Conservation (phyloP, 164 flowering plant genomes). For the Magnolia kwangsiensis region DNA sequence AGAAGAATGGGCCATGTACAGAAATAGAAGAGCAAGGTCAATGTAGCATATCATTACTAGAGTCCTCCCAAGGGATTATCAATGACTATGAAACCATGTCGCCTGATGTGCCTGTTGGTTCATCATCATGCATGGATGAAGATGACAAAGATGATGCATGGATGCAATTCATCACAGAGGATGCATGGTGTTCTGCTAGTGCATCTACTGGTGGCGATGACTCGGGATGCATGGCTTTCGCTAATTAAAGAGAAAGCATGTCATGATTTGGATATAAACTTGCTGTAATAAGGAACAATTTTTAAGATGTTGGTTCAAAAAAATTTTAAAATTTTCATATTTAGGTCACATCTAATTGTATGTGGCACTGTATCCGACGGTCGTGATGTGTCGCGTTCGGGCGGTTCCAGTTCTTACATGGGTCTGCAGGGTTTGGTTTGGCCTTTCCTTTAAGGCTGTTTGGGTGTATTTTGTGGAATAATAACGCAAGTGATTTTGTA, state of each 20-base stretch:
- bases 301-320: constrained; percentile 14
- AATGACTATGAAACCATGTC: constrained; percentile 63
- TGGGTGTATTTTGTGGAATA: constrained; percentile 19
- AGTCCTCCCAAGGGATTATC: constrained; percentile 28
- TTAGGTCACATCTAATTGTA: constrained; percentile 4
- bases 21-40: constrained; percentile 61
- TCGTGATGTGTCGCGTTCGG: neutral
- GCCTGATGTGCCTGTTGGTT: constrained; percentile 51
- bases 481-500: constrained; percentile 6
- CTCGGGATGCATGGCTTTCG: constrained; percentile 26
- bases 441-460: neutral
- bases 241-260: constrained; percentile 23
- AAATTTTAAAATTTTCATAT: neutral
- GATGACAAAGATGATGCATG: constrained; percentile 89
- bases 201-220: constrained; percentile 33
- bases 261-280: constrained; percentile 9
- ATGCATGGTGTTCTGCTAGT: constrained; percentile 65
- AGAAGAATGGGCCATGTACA: constrained; percentile 70
- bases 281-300: constrained; percentile 15
- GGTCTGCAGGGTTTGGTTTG: neutral
- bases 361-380: constrained; percentile 1
- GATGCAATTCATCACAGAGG: constrained; percentile 94
- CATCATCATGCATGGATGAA: constrained; percentile 55
- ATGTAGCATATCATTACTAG: constrained; percentile 36
- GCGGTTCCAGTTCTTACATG: neutral